A percentile compares a stretch with the other conserved stretches of the same genome.
Conservation (phyloP, 164 flowering plant species). For the Echeveria elegans region DNA sequence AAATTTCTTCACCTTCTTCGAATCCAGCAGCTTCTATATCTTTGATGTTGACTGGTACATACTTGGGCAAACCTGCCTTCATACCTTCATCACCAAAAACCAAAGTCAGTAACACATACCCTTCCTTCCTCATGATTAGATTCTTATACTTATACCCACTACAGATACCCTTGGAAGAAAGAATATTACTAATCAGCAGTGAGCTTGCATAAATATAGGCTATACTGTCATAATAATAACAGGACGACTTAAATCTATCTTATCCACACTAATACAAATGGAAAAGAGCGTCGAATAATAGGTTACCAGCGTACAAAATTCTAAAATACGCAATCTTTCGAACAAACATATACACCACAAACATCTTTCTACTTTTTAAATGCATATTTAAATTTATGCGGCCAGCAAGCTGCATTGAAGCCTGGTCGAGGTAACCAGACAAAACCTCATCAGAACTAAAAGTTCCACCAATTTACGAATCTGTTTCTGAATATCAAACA, state of each 20-base stretch:
- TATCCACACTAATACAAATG: background rate
- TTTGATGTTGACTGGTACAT: conserved; percentile 76
- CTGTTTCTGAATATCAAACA: too few relatives aligned
- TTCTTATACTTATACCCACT: background rate
- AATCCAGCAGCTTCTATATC: conserved; percentile 81
- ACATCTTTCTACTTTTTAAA: background rate
- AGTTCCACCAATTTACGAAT: background rate
- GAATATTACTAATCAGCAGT: background rate
- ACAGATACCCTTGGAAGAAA: background rate
- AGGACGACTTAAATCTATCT: background rate
- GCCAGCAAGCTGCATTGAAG: too few relatives aligned
- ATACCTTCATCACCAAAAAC: conserved; percentile 40
- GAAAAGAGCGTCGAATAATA: background rate
- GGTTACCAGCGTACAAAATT: background rate
- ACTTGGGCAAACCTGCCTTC: conserved; percentile 84
- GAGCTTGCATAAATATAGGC: background rate
- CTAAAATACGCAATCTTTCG: too few relatives aligned
- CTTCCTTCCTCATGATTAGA: background rate
- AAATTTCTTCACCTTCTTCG: conserved; percentile 86
- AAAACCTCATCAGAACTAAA: background rate
- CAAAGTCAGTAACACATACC: background rate
- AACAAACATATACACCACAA: too few relatives aligned
- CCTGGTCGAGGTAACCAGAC: too few relatives aligned
- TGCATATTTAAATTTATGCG: background rate
- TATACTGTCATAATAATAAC: background rate